Evolutionary conservation across 2,329 filamentous ascomycete genomes (phyloP).

Genomic region (Aspergillus sp.): DNA sequence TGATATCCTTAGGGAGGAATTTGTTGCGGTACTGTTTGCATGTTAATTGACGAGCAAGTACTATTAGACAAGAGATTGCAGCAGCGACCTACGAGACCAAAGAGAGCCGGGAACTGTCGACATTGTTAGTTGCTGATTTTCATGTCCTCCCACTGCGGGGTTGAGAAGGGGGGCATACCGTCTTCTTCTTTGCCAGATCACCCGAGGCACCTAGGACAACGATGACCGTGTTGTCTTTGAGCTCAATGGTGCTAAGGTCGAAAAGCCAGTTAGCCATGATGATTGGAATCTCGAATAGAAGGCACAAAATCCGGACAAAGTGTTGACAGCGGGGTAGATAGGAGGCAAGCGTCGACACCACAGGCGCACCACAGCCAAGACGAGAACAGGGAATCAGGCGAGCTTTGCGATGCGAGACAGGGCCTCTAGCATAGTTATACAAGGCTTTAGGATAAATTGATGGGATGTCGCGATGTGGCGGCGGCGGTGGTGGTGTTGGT

Average conservation of each 20-base stretch:
- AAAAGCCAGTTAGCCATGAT: conserved; percentile 32
- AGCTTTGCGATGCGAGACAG: neutral
- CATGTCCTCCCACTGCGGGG: conserved; percentile 2
- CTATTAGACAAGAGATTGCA: neutral
- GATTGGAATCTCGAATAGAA: neutral
- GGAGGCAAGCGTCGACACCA: neutral
- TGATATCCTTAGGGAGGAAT: conserved; percentile 92
- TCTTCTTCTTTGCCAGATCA: conserved; percentile 99
- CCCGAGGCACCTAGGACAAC: conserved; percentile 94
- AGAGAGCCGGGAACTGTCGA: conserved; percentile 81
- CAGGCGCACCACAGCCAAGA: neutral
- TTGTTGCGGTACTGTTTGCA: conserved; percentile 80
- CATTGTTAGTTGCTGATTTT: conserved; percentile 12
- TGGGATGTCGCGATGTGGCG: neutral
- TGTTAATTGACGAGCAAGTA: neutral
- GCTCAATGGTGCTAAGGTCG: conserved; percentile 66
- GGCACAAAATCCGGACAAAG: neutral
- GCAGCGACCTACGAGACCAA: conserved; percentile 72
- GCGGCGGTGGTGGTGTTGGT: neutral
- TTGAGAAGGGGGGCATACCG: conserved; percentile 49
- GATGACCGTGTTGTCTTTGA: conserved; percentile 97
- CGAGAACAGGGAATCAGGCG: neutral
- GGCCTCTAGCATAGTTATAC: no score
- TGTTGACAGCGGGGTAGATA: conserved; percentile 6
- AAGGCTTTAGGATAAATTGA: no score